phyloP scores from a whole-genome alignment of 108 stramenopile genomes.

The Schizochytrium sp. region DNA sequence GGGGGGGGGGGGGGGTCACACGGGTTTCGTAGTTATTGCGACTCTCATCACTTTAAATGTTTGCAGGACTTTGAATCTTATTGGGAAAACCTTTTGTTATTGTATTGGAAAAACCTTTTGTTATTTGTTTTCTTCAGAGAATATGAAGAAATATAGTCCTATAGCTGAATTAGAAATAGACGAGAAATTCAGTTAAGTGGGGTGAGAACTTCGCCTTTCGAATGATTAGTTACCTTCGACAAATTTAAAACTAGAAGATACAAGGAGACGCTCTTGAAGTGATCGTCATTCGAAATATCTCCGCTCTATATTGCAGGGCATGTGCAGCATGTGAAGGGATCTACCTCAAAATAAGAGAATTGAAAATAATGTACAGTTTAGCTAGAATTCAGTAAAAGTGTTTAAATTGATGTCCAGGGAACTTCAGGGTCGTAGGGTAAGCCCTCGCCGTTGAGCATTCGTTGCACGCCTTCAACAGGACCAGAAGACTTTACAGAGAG shows the following conservation, averaged over 20 bases:
- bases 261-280: too few species aligned
- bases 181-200: too few species aligned
- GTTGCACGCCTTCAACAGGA: not conserved
- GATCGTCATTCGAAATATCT: too few species aligned
- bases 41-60: not conserved
- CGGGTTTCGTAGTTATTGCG: not conserved
- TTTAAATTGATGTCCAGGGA: constrained; percentile 24
- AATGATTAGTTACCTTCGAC: too few species aligned
- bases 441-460: constrained; percentile 6
- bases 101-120: not conserved
- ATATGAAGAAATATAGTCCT: not conserved
- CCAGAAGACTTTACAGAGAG: not conserved
- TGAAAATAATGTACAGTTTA: not conserved
- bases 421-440: not conserved
- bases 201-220: too few species aligned
- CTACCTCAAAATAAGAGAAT: not conserved
- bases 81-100: not conserved
- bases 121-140: not conserved
- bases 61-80: not conserved
- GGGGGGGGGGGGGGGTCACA: not conserved
- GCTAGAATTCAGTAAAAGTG: not conserved
- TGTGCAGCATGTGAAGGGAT: too few species aligned
- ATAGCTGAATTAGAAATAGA: not conserved
- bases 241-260: too few species aligned
- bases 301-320: too few species aligned